These are phyloP conservation scores for Mortierella sp. DNA, from an alignment of 371 early-diverging fungal species.

Conservation along the genomic window DNA sequence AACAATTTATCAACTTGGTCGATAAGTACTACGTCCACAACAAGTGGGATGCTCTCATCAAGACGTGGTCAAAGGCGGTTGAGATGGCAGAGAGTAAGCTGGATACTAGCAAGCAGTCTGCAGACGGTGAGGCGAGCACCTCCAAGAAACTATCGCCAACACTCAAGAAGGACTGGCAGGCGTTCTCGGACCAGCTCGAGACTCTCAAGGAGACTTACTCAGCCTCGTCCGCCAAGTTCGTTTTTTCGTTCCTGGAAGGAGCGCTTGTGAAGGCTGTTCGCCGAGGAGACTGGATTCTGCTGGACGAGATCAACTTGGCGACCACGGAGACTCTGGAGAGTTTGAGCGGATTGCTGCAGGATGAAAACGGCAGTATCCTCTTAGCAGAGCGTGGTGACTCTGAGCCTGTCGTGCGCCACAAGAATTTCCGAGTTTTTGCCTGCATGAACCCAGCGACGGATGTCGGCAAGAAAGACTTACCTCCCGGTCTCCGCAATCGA, in stretches of 20 bases:
- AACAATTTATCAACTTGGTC: constrained; percentile 84
- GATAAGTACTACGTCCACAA: constrained; percentile 74
- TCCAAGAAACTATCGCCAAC: constrained; percentile 58
- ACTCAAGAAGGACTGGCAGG: constrained; percentile 69
- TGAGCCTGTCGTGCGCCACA: constrained; percentile 89
- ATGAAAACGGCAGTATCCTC: constrained; percentile 80
- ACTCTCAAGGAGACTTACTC: constrained; percentile 79
- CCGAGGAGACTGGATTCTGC: constrained; percentile 96
- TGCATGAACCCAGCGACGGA: constrained; percentile 99
- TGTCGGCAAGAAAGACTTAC: constrained; percentile 97
- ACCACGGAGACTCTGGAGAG: constrained; percentile 95
- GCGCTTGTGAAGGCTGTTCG: constrained; percentile 91
- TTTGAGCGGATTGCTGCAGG: constrained; percentile 91
- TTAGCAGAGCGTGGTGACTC: constrained; percentile 94
- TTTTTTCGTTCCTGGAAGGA: constrained; percentile 97
- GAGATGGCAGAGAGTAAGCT: constrained; percentile 41
- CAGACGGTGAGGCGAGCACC: constrained; percentile 23
- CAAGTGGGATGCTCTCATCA: constrained; percentile 86
- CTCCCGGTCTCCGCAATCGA: constrained; percentile 90
- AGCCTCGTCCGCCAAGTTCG: constrained; percentile 82
- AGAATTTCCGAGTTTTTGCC: constrained; percentile 97
- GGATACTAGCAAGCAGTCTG: constrained; percentile 23
- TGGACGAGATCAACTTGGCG: constrained; percentile 99
- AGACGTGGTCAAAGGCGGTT: constrained; percentile 63
- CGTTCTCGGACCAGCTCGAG: constrained; percentile 66